These are phyloP conservation scores for Naganishia cerealis DNA, from an alignment of 1,284 basidiomycete species.

Conservation along the genomic window DNA sequence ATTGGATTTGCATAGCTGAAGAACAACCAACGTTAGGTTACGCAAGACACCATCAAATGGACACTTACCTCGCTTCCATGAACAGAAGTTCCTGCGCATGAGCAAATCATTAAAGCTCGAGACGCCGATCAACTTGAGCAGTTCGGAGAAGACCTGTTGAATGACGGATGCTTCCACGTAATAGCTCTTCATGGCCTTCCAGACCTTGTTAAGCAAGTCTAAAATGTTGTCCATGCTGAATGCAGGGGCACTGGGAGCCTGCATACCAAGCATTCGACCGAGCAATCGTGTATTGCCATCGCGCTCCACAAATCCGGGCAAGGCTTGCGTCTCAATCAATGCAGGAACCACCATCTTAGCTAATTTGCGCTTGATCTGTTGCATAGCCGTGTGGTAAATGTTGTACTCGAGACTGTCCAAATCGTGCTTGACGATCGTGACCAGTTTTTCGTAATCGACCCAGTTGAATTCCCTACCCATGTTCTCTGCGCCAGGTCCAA, in stretches of 20 bases:
- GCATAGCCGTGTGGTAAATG: slow-evolving; percentile 99
- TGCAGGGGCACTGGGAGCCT: slow-evolving; percentile 79
- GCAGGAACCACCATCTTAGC: slow-evolving; percentile 99
- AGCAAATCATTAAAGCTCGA: slow-evolving; percentile 98
- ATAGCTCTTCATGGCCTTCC: slow-evolving; percentile 97
- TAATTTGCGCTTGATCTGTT: slow-evolving; percentile 94
- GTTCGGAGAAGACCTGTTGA: slow-evolving; percentile 87
- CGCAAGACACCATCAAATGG: not conserved
- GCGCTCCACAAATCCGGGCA: slow-evolving; percentile 95
- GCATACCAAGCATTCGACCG: slow-evolving; percentile 75
- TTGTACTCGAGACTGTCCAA: slow-evolving; percentile 98
- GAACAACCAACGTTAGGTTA: not conserved
- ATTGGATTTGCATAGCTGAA: slow-evolving; percentile 96
- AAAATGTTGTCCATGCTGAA: slow-evolving; percentile 98
- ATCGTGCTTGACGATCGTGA: slow-evolving; percentile 97
- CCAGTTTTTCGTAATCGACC: slow-evolving; percentile 93
- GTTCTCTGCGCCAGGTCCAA: slow-evolving; percentile 91
- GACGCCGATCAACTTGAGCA: slow-evolving; percentile 93
- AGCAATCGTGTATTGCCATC: slow-evolving; percentile 87
- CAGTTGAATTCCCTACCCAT: slow-evolving; percentile 90
- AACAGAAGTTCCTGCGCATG: slow-evolving; percentile 98
- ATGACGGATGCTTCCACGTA: slow-evolving; percentile 98
- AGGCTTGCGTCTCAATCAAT: slow-evolving; percentile 92
- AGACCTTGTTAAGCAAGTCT: slow-evolving; percentile 94
- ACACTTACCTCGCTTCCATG: slow-evolving; percentile 91